Evolutionary conservation across 495 filamentous ascomycete species (phyloP), one percentile per base, ranked within the genome.

Genomic region (Penicillium antarcticum): DNA sequence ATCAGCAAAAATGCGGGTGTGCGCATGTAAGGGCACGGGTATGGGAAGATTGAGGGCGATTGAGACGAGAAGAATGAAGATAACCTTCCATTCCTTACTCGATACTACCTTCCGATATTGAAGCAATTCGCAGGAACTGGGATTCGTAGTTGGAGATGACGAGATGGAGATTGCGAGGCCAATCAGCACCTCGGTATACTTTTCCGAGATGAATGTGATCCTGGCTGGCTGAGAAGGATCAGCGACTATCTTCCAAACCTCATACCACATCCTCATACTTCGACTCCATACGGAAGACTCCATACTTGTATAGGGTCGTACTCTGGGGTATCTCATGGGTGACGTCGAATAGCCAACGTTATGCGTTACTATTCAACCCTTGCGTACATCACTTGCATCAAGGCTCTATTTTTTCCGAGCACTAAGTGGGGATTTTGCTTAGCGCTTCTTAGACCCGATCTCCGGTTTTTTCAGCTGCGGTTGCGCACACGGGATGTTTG

Each of bases 391-490:
- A 62, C 59, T 58, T 62, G 59, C 59, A 58, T 55, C 37, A 26
- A 37, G 33, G 42, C 56, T 64, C 65, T 59, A 51, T 51, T 65
- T 68, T 68, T 68, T 63, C 65, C 66, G 68, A 68, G 50, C 44
- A 62, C 56, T 17, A 33, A 50, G 57, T 58, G 60, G 54, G 58
- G 60, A 29, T 29, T 7, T 29, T 3, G 7, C 44, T 17, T 42
- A 49, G 29, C 11, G 18, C 52, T 57, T 57, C 58, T 67, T 63
- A 61, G 68, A 61, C 62, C 62, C 66, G 66, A 69, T 72, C 66
- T 65, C 49, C 42, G 53, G 7, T 53, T 56, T 57, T 56, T 64
- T 56, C 57, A 58, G 55, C 56, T 42, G 24, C 42, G 43, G 49
- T 51, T 41, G 44, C 52, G 46, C 45, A 59, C 52, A 60, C 61